These are phyloP conservation scores for Phaeophleospora eucalypticola DNA, from an alignment of 2,329 filamentous ascomycete species.

Conservation along the genomic window DNA sequence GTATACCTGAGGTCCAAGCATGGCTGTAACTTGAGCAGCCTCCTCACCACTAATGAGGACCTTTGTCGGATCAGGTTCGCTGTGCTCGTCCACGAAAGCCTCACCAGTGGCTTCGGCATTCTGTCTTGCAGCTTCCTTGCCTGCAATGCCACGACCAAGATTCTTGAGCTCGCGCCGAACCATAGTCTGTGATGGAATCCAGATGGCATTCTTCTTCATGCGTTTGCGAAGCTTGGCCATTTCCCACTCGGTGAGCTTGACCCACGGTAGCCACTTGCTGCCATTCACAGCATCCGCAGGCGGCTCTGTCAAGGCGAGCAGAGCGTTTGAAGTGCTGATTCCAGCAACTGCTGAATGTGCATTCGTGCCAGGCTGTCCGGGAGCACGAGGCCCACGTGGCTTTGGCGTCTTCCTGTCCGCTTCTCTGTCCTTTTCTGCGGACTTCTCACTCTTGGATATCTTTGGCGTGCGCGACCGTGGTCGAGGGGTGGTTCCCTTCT, in stretches of 20 bases:
- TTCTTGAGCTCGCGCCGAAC: slow-evolving; percentile 71
- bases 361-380: slow-evolving; percentile 49
- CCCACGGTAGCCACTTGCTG: slow-evolving; percentile 60
- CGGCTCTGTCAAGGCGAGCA: slow-evolving; percentile 56
- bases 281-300: slow-evolving; percentile 57
- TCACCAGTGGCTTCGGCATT: slow-evolving; percentile 63
- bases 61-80: slow-evolving; percentile 33
- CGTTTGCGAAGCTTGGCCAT: slow-evolving; percentile 71
- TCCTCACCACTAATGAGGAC: slow-evolving; percentile 32
- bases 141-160: slow-evolving; percentile 54
- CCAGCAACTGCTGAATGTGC: slow-evolving; percentile 52
- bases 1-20: slow-evolving; percentile 29
- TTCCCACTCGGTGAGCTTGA: slow-evolving; percentile 62
- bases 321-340: slow-evolving; percentile 59
- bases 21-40: slow-evolving; percentile 29
- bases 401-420: slow-evolving; percentile 42
- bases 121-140: slow-evolving; percentile 43
- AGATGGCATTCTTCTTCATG: slow-evolving; percentile 89
- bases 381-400: slow-evolving; percentile 36
- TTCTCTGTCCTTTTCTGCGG: slow-evolving; percentile 33
- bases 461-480: slow-evolving; percentile 36
- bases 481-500: slow-evolving; percentile 21
- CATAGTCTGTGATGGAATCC: slow-evolving; percentile 82
- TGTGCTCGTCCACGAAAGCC: slow-evolving; percentile 58
- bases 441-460: slow-evolving; percentile 30